Percentiles rank a stretch among this genome's conserved stretches.
Conservation (phyloP, 257 asterid genomes). For the Anisodus acutangulus region DNA sequence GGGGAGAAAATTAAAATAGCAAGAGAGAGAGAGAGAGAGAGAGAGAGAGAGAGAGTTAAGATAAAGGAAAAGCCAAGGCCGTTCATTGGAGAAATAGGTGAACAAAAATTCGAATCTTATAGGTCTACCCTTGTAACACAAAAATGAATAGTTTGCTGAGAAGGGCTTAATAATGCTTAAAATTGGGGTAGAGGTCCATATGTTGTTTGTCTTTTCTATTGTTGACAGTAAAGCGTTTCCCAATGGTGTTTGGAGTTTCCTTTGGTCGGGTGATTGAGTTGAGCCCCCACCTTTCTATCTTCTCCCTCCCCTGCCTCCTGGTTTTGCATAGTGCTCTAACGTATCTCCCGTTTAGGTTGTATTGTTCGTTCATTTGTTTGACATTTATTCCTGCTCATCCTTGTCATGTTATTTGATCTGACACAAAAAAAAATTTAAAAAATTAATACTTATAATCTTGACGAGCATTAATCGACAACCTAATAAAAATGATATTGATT, state of each 20-base stretch:
- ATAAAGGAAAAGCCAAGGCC: slow-evolving; percentile 55
- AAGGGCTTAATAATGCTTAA: slow-evolving; percentile 28
- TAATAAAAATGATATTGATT: too few species aligned
- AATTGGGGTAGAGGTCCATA: slow-evolving; percentile 38
- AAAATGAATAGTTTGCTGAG: slow-evolving; percentile 12
- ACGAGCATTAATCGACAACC: too few species aligned
- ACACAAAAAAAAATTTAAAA: too few species aligned
- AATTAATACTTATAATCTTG: too few species aligned
- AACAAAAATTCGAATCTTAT: slow-evolving; percentile 52
- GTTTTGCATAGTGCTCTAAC: too few species aligned
- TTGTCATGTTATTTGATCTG: too few species aligned
- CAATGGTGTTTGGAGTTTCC: slow-evolving; percentile 78
- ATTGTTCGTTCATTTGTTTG: too few species aligned
- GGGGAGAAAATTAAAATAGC: neutral
- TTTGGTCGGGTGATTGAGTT: slow-evolving; percentile 42
- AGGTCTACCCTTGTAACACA: slow-evolving; percentile 38
- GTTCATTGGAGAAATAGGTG: slow-evolving; percentile 45
- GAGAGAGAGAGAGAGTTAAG: slow-evolving; percentile 31
- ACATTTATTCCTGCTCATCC: too few species aligned
- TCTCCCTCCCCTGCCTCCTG: too few species aligned
- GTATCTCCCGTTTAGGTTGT: too few species aligned
- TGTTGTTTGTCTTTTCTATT: slow-evolving; percentile 44
- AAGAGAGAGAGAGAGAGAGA: slow-evolving; percentile 32
- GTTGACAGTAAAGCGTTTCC: slow-evolving; percentile 61
- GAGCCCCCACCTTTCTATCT: neutral